Base-by-base conservation (phyloP, 192 early-diverging fungal genomes). In the Cladochytrium replicatum region DNA sequence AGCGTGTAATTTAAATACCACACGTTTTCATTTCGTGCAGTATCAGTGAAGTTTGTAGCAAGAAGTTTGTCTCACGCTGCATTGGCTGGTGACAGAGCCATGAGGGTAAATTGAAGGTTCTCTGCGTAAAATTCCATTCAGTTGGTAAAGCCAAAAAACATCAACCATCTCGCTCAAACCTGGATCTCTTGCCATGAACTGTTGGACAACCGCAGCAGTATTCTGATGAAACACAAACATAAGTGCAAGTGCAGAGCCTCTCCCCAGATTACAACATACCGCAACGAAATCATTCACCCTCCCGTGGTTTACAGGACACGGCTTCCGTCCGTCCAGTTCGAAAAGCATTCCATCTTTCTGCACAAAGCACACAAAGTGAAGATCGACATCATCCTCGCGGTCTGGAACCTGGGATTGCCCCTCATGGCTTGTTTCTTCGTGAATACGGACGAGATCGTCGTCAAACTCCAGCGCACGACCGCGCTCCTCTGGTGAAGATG, bases 361-460 rank as follows among this genome's bases (percentile, higher is more conserved):
- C 13, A 91, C 75, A 69, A 95, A 86, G n/a, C 84, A 84, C 1
- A 89, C 67, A 63, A 87, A 98, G 58, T 96, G 95, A 50, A 85
- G 69, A 41, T 89, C 62, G 17, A 91, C 78, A 2, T 84, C 74
- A 11, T 76, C 81, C 0, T 91, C 87, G n/a, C 79, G 51, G n/a
- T 61, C 46, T 0, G 84, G 88, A 1, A 84, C 74, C 25, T 67
- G 49, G 26, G 49, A 39, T 34, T 64, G 61, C 19, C 60, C 59
- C 19, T 55, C 46, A 13, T 41, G n/a, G 28, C 56, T 61, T 41
- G 42, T 52, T 30, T 53, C 49, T 6, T 50, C 61, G 43, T 77
- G 75, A 9, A 72, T 40, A 7, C 17, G 1, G n/a, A 56, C 63
- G 32, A 75, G 52, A 7, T 57, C 61, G 0, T 55, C 66, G 25